phyloP scores from a whole-genome alignment of 495 filamentous ascomycete genomes.

The Aspergillus hancockii region DNA sequence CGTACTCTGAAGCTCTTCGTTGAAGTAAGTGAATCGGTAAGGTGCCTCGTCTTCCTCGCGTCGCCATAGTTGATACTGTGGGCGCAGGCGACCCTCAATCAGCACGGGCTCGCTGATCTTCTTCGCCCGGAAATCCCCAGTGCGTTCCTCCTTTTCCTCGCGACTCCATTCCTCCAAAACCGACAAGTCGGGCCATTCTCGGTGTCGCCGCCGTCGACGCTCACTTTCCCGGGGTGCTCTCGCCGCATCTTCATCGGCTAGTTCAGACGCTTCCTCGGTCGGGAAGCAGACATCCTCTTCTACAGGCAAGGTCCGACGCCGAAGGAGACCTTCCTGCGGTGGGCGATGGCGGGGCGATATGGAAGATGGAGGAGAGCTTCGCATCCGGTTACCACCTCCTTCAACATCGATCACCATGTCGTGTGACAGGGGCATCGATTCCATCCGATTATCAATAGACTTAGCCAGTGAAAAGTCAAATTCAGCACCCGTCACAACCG shows the following conservation, averaged over 20 bases:
- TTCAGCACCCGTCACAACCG: constrained; percentile 61
- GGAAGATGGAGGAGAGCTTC: constrained; percentile 32
- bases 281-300: constrained; percentile 96
- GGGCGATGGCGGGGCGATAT: constrained; percentile 34
- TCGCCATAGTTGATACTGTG: constrained; percentile 79
- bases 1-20: constrained; percentile 90
- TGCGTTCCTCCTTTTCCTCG: constrained; percentile 87
- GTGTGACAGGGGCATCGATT: constrained; percentile 32
- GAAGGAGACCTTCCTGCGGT: constrained; percentile 38
- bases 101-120: constrained; percentile 92
- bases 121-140: constrained; percentile 83
- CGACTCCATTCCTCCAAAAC: constrained; percentile 88
- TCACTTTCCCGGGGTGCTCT: constrained; percentile 42
- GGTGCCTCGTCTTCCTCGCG: constrained; percentile 85
- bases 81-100: constrained; percentile 82
- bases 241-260: constrained; percentile 72
- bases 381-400: constrained; percentile 30
- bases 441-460: constrained; percentile 37
- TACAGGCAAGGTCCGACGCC: constrained; percentile 57
- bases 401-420: constrained; percentile 65
- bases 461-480: constrained; percentile 41
- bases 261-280: constrained; percentile 70
- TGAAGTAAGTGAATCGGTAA: constrained; percentile 97
- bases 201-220: constrained; percentile 54
- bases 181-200: constrained; percentile 68